Evolutionary conservation across 345 rosid genomes (phyloP).

Genomic region (Geranium rotundifolium): DNA sequence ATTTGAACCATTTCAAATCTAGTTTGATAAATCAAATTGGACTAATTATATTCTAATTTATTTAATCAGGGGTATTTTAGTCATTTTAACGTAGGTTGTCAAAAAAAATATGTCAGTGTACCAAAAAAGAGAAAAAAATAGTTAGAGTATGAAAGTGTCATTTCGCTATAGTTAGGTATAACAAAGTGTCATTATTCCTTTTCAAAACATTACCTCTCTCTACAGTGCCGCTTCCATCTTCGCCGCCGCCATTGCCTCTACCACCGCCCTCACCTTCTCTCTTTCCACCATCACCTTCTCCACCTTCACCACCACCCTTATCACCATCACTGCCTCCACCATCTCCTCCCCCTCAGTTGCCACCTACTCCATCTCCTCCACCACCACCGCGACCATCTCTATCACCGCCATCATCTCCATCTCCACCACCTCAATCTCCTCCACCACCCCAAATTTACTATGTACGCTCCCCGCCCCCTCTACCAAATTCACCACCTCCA

Average conservation of each 20-base stretch:
- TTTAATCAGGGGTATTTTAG: too few relatives aligned
- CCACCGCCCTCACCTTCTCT: slow-evolving; percentile 37
- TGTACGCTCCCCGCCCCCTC: too few relatives aligned
- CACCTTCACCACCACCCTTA: background rate
- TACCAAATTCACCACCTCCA: slow-evolving; percentile 5
- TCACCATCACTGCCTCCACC: slow-evolving; percentile 24
- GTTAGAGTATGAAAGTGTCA: too few relatives aligned
- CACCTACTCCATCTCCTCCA: slow-evolving; percentile 11
- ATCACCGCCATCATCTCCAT: slow-evolving; percentile 1
- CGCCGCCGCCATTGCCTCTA: slow-evolving; percentile 18
- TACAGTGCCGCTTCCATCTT: slow-evolving; percentile 9
- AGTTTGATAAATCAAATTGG: too few relatives aligned
- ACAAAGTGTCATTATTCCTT: too few relatives aligned
- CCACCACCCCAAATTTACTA: slow-evolving; percentile 12
- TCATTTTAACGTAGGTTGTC: too few relatives aligned
- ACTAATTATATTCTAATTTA: too few relatives aligned
- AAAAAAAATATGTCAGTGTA: too few relatives aligned
- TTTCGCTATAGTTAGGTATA: too few relatives aligned
- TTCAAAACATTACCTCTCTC: too few relatives aligned
- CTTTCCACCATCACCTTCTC: slow-evolving; percentile 27
- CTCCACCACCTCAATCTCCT: slow-evolving; percentile 11
- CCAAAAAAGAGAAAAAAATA: too few relatives aligned
- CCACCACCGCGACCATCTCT: slow-evolving; percentile 8
- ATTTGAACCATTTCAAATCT: too few relatives aligned
- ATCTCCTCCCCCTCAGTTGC: slow-evolving; percentile 14